Percentiles rank a stretch among this genome's conserved stretches.
Conservation (phyloP, 345 rosid species). For the Eutrema japonicum region DNA sequence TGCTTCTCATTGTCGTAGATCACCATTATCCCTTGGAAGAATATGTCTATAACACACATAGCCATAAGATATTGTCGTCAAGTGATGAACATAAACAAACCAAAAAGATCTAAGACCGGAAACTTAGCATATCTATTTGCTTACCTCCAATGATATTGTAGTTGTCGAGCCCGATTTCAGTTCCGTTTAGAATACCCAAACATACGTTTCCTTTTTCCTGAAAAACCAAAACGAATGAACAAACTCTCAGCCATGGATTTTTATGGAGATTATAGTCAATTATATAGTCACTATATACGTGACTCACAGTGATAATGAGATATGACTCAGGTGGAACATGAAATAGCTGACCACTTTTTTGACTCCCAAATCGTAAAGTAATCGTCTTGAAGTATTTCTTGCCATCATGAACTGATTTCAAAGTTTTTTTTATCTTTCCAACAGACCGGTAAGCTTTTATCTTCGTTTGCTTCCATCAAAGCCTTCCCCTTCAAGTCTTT, state of each 20-base stretch:
- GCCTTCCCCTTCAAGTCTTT: constrained; percentile 51
- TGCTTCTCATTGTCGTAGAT: constrained; percentile 77
- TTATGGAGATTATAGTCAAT: neutral
- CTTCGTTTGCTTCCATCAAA: constrained; percentile 56
- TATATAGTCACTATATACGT: neutral
- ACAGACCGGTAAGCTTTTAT: constrained; percentile 71
- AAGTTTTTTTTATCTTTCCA: constrained; percentile 76
- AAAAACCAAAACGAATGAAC: constrained; percentile 8
- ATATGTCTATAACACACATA: constrained; percentile 51
- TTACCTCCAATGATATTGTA: constrained; percentile 73
- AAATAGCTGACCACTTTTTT: constrained; percentile 55
- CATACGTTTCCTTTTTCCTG: constrained; percentile 82
- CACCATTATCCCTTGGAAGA: constrained; percentile 66
- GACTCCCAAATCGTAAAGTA: constrained; percentile 52
- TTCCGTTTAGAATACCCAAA: constrained; percentile 77
- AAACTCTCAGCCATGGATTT: constrained; percentile 21
- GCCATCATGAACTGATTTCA: constrained; percentile 57
- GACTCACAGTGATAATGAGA: constrained; percentile 75
- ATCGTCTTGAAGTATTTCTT: constrained; percentile 66
- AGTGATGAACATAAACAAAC: neutral
- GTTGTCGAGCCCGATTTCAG: constrained; percentile 55
- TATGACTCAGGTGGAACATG: constrained; percentile 71
- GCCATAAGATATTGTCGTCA: constrained; percentile 28
- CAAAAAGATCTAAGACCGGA: neutral
- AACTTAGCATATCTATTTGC: constrained; percentile 12